phyloP scores from a whole-genome alignment of 1,284 basidiomycete genomes.

The Moesziomyces sp. region DNA sequence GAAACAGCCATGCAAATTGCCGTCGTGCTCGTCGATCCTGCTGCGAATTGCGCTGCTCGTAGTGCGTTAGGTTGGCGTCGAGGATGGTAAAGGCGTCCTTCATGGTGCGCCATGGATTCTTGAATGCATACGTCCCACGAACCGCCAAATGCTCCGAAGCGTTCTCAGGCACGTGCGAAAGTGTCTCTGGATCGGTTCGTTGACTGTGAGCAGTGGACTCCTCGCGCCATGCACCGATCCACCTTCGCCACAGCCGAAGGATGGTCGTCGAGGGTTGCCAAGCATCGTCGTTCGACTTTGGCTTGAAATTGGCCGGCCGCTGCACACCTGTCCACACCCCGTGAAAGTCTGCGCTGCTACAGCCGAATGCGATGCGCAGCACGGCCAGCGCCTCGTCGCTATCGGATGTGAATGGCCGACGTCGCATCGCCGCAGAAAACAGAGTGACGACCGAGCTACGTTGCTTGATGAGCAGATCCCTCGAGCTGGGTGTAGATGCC shows the following conservation, averaged over 20 bases:
- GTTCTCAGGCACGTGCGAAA: too few species aligned
- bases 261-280: constrained; percentile 8
- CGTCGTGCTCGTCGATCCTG: not conserved
- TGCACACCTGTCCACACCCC: constrained; percentile 12
- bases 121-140: constrained; percentile 8
- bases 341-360: constrained; percentile 2
- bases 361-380: constrained; percentile 6
- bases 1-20: constrained; percentile 3
- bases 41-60: constrained; percentile 1
- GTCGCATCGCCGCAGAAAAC: constrained; percentile 21
- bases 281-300: not conserved
- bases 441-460: constrained; percentile 24
- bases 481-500: not conserved
- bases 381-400: constrained; percentile 22
- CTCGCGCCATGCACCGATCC: constrained; percentile 24
- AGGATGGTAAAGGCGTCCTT: constrained; percentile 17
- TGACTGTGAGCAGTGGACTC: constrained; percentile 9
- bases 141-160: too few species aligned
- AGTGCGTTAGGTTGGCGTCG: constrained; percentile 16
- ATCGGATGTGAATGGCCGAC: not conserved
- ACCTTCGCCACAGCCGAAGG: constrained; percentile 37
- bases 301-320: constrained; percentile 4
- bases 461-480: constrained; percentile 24
- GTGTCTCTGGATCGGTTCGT: too few species aligned
- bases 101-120: constrained; percentile 36